These are phyloP conservation scores for Vitis amurensis DNA, from an alignment of 164 flowering plant genomes.

Conservation along the genomic window DNA sequence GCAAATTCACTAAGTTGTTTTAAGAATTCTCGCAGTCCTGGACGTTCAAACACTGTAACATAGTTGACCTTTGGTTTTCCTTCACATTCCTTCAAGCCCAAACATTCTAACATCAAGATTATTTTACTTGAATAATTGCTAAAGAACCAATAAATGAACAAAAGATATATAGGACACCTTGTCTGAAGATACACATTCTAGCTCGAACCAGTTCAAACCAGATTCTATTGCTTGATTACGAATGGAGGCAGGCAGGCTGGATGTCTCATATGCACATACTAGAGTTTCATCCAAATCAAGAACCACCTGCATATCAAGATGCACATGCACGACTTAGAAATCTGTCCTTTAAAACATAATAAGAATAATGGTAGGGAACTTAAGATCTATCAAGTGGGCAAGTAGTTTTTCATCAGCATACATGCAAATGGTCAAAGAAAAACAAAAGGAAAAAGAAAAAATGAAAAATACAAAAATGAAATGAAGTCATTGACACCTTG, in stretches of 20 bases:
- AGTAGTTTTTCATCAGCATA: too few relatives aligned
- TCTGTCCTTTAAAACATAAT: too few relatives aligned
- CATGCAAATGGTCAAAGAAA: too few relatives aligned
- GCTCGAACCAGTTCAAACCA: constrained; percentile 74
- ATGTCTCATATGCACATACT: constrained; percentile 77
- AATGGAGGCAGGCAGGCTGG: constrained; percentile 55
- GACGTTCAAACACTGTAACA: constrained; percentile 98
- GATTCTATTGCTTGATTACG: constrained; percentile 70
- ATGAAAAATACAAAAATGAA: too few relatives aligned
- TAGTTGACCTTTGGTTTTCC: constrained; percentile 87
- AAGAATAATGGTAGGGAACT: too few relatives aligned
- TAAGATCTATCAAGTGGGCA: too few relatives aligned
- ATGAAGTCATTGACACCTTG: too few relatives aligned
- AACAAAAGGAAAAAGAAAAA: too few relatives aligned
- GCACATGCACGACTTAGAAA: too few relatives aligned
- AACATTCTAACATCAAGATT: constrained; percentile 5
- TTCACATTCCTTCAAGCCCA: constrained; percentile 65
- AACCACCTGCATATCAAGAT: constrained; percentile 50
- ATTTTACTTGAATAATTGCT: not conserved
- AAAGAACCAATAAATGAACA: not conserved
- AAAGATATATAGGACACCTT: constrained; percentile 47
- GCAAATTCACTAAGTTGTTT: constrained; percentile 76
- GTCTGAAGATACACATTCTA: constrained; percentile 75
- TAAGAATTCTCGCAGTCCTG: constrained; percentile 83
- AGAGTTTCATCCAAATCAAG: constrained; percentile 85